Base-by-base conservation (phyloP, 352 stramenopile species). In the Peronospora belbahrii region DNA sequence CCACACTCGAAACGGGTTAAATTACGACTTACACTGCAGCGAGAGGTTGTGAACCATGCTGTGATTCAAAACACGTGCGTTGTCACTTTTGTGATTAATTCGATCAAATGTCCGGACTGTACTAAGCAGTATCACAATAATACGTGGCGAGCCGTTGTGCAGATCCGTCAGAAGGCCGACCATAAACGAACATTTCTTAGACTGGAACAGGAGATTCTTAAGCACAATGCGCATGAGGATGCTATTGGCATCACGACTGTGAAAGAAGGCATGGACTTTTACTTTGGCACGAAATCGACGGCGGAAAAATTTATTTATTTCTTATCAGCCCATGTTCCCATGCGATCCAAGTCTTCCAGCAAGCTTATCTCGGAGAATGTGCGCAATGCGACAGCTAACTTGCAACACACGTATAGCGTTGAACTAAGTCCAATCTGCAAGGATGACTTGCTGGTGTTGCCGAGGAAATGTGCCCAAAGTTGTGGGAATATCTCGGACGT, bases 181-280 rank as follows among this genome's bases (percentile, higher is more conserved):
- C 78, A 88, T 64, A 88, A 88, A 48, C 70, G 77, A 40, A 88
- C 75, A 18, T 85, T 92, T 40, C 55, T 85, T 15, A 43, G 66
- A 6, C 62, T 90, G 5, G 75, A 87, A 54, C 70, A 87, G 55
- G 56, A 83, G 32, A 84, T 88, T 41, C 65, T 91, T 35, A 84
- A 88, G 60, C 69, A 85, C 58, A 68, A 65, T 14, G 75, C 77
- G n/a, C 74, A 88, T 43, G 39, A 70, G 32, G 43, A 85, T 13
- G 70, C 70, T 14, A 82, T 82, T 22, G 63, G 70, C 27, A 86
- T 89, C 48, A 57, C 53, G 4, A 41, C 70, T 0, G 70, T 77
- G 20, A 83, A 84, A 42, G 81, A 89, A 38, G 75, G 78, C 10
- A 79, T 90, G 56, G 81, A 90, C 48, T 89, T 90, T 45, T 88